Base-by-base conservation (phyloP, 2,329 filamentous ascomycete genomes). In the Helotiales sp. region DNA sequence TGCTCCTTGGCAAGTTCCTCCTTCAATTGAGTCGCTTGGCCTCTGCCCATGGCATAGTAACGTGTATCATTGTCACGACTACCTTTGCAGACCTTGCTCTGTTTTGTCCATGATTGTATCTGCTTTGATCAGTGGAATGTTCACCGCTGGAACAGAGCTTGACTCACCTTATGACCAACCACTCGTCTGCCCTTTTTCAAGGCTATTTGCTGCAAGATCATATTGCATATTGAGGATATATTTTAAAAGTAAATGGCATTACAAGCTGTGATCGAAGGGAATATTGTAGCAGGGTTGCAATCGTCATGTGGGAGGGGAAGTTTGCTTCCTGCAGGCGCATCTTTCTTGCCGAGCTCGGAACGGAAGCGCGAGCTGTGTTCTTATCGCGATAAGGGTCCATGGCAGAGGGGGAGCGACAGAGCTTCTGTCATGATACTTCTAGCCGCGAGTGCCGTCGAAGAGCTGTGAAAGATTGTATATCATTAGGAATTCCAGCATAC, bases 91-190 rank as follows among this genome's bases (percentile, higher is more conserved):
- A 31, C 34, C 33, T 47, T 64, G 31, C 52, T 63, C 52, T 49
- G 54, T 40, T 58, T 68, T 13, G 60, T 57, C 65, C 66, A 69
- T 49, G 58, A 62, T 61, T 65, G 62, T 60, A 68, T 60, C 69
- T 71, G 25, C 31, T 30, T 50, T 52, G 52, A 51, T 67, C 24
- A 66, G 59, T 47, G 30, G 38, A 22, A 46, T 44, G 30, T 34
- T 58, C 58, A 62, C 59, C 57, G 56, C 55, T 54, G 9, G 13
- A 31, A 38, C 2, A 30, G 36, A 1, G 8, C n/a, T 17, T 61
- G 53, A 69, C 69, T 69, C 63, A 71, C 69, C 62, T 66, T 66
- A 65, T 65, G 62, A 67, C 65, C 66, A 70, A 64, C 67, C 62
- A 62, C 62, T 65, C 64, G 62, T 64, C 61, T 69, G 64, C 67